These are phyloP conservation scores for Ustilago trichophora DNA, from an alignment of 1,284 basidiomycete genomes.

Conservation along the genomic window DNA sequence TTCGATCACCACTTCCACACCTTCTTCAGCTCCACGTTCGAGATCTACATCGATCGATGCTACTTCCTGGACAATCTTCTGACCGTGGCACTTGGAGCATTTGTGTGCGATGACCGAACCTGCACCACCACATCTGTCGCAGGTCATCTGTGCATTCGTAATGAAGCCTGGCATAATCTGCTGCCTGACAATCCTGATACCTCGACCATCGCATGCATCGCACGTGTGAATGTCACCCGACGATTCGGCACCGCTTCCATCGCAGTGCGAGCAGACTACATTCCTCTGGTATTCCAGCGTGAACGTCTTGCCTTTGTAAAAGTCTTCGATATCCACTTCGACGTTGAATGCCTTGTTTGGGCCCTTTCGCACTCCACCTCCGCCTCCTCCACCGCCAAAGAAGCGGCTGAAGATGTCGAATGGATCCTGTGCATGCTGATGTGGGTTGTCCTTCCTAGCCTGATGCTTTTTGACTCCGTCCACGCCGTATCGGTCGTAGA, in stretches of 20 bases:
- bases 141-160: conserved; percentile 60
- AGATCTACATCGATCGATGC: conserved; percentile 61
- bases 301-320: conserved; percentile 59
- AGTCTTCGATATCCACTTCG: conserved; percentile 54
- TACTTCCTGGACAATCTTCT: conserved; percentile 55
- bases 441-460: conserved; percentile 44
- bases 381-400: conserved; percentile 57
- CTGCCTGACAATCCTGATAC: conserved; percentile 60
- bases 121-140: conserved; percentile 57
- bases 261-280: conserved; percentile 61
- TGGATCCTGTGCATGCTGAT: conserved; percentile 54
- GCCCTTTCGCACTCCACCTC: conserved; percentile 52
- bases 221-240: conserved; percentile 61
- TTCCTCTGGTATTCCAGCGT: conserved; percentile 55
- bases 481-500: conserved; percentile 62
- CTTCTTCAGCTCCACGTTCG: conserved; percentile 57
- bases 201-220: conserved; percentile 55
- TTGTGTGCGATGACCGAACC: conserved; percentile 56
- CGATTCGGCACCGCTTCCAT: conserved; percentile 62
- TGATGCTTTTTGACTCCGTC: conserved; percentile 65
- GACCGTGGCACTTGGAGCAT: conserved; percentile 57
- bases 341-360: conserved; percentile 62
- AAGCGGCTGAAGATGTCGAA: conserved; percentile 65
- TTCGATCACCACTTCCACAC: conserved; percentile 57
- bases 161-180: conserved; percentile 66